Base-by-base conservation (phyloP, 306 rosid genomes). In the Cucurbita ficifolia region DNA sequence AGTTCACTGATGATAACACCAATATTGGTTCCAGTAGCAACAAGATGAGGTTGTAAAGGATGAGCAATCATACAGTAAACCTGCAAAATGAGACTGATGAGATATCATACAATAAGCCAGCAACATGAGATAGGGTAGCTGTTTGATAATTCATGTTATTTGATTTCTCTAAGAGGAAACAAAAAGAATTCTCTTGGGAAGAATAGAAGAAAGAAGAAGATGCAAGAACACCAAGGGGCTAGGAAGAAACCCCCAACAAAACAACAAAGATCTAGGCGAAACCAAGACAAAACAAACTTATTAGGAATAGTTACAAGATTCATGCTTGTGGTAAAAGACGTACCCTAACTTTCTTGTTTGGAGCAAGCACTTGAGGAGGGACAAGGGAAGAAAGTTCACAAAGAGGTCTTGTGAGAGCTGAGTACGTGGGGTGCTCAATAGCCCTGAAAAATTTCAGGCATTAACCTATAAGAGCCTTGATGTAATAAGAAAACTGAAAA, bases 11-110 rank as follows among this genome's bases (percentile, higher is more conserved):
- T 83, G 42, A 95, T 87, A 79, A 95, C 91, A 81, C 99, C 99
- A 71, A 89, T 84, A 80, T 91, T 95, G 88, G 97, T 89, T 81
- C 99, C 99, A 81, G 88, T 86, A 81, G 99, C 99, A 81, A 95
- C 99, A 78, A 95, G 89, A 82, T 95, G 99, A 55, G 99, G 96
- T 79, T 91, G 99, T 85, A 91, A 78, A 77, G 96, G 75, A 82
- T 95, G 99, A 45, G 96, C 92, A 36, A 84, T 89, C 99, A 95
- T 95, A 79, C 99, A 95, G 78, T 89, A 91, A 55, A 95, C 99
- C 99, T 95, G 87, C 79, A 76, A 77, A 58, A 80, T 33, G 74
- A 29, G 59, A 61, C 48, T 38, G 73, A 82, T 95, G 97, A 43
- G 96, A 88, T n/a, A 84, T 89, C 96, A 91, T 91, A 75, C 99